phyloP scores from a whole-genome alignment of 2,329 filamentous ascomycete species.

The Sporothrix phasma region DNA sequence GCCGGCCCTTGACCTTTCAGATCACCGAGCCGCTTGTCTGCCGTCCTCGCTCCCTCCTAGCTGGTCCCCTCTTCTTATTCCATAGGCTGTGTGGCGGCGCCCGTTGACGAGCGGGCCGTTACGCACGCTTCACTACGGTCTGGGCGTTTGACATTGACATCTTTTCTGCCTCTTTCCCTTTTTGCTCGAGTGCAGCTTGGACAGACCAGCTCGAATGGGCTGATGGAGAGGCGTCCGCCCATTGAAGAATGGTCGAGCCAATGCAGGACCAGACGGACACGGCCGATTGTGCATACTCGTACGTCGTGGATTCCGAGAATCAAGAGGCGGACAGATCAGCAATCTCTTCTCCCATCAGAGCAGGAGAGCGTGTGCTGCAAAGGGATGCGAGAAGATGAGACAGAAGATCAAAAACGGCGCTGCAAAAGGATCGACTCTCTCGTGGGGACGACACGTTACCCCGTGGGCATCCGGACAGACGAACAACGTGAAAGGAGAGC shows the following conservation, averaged over 20 bases:
- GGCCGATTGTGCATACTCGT: not conserved
- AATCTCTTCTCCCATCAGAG: not conserved
- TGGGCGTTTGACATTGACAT: not conserved
- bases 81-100: not conserved
- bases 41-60: no score
- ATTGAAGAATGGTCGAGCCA: not conserved
- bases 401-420: no score
- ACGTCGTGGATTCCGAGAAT: not conserved
- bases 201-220: no score
- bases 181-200: no score
- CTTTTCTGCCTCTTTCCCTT: no score
- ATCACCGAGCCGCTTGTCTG: not conserved
- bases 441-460: not conserved
- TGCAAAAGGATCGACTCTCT: not conserved
- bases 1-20: not conserved
- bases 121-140: not conserved
- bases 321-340: not conserved
- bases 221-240: no score
- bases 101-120: not conserved
- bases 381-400: no score
- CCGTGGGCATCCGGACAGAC: not conserved
- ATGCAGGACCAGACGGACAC: not conserved
- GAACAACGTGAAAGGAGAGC: no score
- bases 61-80: not conserved
- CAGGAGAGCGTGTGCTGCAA: not conserved